A percentile compares a stretch with the other conserved stretches of the same genome.
Conservation (phyloP, 1,284 basidiomycete genomes). For the Schizophyllum amplum region DNA sequence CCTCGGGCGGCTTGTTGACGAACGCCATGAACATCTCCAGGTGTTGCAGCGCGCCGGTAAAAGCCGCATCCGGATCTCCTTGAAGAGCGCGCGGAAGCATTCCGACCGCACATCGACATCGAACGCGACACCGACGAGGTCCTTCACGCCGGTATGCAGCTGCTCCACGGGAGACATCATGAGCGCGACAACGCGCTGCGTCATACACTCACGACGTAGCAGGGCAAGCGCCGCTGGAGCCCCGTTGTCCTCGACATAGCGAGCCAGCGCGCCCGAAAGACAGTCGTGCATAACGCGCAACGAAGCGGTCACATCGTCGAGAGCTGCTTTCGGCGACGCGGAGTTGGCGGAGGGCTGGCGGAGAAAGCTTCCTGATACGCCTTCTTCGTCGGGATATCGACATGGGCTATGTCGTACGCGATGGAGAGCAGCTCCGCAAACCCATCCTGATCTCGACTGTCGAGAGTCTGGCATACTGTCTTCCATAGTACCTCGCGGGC, state of each 20-base stretch:
- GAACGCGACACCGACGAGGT: constrained; percentile 72
- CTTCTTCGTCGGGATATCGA: constrained; percentile 50
- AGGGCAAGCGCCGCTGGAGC: constrained; percentile 42
- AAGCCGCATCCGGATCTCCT: constrained; percentile 54
- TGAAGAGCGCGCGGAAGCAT: constrained; percentile 73
- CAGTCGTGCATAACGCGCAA: constrained; percentile 49
- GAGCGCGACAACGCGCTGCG: constrained; percentile 52
- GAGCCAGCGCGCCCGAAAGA: constrained; percentile 54
- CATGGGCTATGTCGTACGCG: constrained; percentile 52
- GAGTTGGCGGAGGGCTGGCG: constrained; percentile 15
- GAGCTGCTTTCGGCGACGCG: constrained; percentile 21
- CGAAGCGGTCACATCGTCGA: constrained; percentile 51
- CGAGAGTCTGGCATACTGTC: constrained; percentile 51
- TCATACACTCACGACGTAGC: constrained; percentile 42
- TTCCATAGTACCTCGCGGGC: constrained; percentile 38
- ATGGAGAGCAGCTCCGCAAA: constrained; percentile 49
- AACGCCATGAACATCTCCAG: constrained; percentile 59
- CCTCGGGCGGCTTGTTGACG: constrained; percentile 67
- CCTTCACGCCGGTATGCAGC: constrained; percentile 67
- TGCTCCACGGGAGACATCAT: constrained; percentile 76
- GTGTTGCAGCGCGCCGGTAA: constrained; percentile 64
- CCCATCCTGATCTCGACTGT: constrained; percentile 49
- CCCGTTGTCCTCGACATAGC: constrained; percentile 50
- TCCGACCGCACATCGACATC: constrained; percentile 82
- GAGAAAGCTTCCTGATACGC: constrained; percentile 38